Evolutionary conservation across 176 grass and related monocot genomes (phyloP).

Genomic region (Lolium perenne): DNA sequence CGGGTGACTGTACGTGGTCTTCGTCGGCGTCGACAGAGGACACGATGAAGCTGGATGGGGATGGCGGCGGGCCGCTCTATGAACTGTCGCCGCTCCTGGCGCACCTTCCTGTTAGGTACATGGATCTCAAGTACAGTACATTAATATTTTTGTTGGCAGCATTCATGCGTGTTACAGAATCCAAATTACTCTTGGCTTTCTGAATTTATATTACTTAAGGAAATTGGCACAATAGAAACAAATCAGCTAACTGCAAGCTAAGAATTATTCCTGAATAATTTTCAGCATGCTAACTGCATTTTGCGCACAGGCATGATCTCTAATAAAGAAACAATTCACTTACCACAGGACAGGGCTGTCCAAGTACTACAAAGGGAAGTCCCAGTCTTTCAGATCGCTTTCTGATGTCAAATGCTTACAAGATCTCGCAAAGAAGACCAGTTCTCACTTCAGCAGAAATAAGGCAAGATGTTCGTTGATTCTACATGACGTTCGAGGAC

Average conservation of each 20-base stretch:
- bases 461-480: constrained; percentile 41
- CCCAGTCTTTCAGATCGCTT: constrained; percentile 67
- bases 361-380: constrained; percentile 62
- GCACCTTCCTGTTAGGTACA: constrained; percentile 63
- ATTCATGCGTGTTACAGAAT: too few relatives aligned
- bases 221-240: background rate
- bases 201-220: background rate
- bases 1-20: background rate
- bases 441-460: constrained; percentile 32
- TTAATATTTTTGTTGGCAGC: too few relatives aligned
- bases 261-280: background rate
- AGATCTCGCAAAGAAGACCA: constrained; percentile 61
- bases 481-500: constrained; percentile 16
- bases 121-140: background rate
- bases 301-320: background rate
- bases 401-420: constrained; percentile 45
- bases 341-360: constrained; percentile 64
- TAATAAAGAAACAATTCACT: constrained; percentile 25
- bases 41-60: constrained; percentile 19
- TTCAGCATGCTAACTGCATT: background rate
- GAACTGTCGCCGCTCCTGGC: constrained; percentile 54
- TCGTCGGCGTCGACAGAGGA: constrained; percentile 28
- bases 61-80: constrained; percentile 49
- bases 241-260: background rate
- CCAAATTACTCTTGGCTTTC: too few relatives aligned